phyloP scores from a whole-genome alignment of 768 basidiomycete species.

The Phylloporus scabripes region DNA sequence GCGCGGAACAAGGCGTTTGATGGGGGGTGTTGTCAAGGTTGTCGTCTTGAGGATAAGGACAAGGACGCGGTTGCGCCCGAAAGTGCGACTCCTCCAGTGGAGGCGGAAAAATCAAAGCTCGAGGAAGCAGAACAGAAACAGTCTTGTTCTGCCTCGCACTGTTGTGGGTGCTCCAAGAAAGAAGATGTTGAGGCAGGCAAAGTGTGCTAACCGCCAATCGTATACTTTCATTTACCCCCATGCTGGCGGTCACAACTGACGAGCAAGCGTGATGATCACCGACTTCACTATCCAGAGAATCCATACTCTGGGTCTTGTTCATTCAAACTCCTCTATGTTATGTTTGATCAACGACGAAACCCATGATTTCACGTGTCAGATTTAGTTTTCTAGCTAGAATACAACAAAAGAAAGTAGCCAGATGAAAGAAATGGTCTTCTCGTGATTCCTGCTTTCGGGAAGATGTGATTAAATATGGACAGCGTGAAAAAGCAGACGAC shows the following conservation, averaged over 20 bases:
- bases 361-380: slow-evolving; percentile 7
- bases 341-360: not conserved
- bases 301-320: too few relatives aligned
- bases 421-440: not conserved
- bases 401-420: slow-evolving; percentile 3
- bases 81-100: not conserved
- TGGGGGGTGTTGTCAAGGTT: slow-evolving; percentile 33
- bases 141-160: not conserved
- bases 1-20: slow-evolving; percentile 30
- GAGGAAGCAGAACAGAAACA: not conserved
- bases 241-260: too few relatives aligned
- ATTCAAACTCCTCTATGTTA: too few relatives aligned
- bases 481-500: not conserved
- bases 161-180: slow-evolving; percentile 3
- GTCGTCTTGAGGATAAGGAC: not conserved
- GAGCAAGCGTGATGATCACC: too few relatives aligned
- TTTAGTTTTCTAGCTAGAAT: slow-evolving; percentile 5
- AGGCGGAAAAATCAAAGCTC: not conserved
- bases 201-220: not conserved
- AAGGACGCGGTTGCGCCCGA: not conserved
- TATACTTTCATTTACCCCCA: too few relatives aligned
- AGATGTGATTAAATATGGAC: slow-evolving; percentile 2
- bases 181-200: not conserved
- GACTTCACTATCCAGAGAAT: too few relatives aligned
- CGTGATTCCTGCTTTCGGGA: slow-evolving; percentile 1